A percentile compares a stretch with the other conserved stretches of the same genome.
Evolutionary conservation across 352 stramenopile species (phyloP).

Genomic region (Aphanomyces astaci): DNA sequence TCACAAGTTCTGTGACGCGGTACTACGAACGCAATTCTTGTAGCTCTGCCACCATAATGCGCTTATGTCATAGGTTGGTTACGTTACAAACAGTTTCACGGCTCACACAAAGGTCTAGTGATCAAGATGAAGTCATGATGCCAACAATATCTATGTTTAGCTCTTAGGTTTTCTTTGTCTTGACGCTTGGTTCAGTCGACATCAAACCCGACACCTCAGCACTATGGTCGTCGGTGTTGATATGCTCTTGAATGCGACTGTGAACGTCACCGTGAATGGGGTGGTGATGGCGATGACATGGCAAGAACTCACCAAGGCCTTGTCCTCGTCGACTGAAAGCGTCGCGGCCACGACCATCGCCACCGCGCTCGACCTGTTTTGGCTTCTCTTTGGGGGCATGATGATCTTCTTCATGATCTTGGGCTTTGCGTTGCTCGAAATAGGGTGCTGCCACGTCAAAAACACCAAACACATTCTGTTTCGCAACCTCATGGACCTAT

Average conservation of each 20-base stretch:
- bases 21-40: too few relatives aligned
- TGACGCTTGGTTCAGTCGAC: background rate
- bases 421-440: slow-evolving; percentile 61
- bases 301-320: background rate
- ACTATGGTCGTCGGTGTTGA: background rate
- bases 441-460: slow-evolving; percentile 46
- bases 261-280: slow-evolving; percentile 8
- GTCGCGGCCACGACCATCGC: background rate
- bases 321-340: background rate
- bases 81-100: too few relatives aligned
- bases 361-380: slow-evolving; percentile 25
- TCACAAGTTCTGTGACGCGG: background rate
- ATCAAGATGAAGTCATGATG: too few relatives aligned
- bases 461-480: slow-evolving; percentile 69
- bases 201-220: too few relatives aligned
- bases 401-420: slow-evolving; percentile 62
- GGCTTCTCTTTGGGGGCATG: slow-evolving; percentile 30
- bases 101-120: too few relatives aligned
- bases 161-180: background rate
- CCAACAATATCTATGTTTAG: too few relatives aligned
- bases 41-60: too few relatives aligned
- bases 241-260: background rate
- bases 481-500: slow-evolving; percentile 68
- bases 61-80: too few relatives aligned
- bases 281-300: background rate